Evolutionary conservation across 768 basidiomycete genomes (phyloP).

Genomic region (Psilocybe subaeruginosa): DNA sequence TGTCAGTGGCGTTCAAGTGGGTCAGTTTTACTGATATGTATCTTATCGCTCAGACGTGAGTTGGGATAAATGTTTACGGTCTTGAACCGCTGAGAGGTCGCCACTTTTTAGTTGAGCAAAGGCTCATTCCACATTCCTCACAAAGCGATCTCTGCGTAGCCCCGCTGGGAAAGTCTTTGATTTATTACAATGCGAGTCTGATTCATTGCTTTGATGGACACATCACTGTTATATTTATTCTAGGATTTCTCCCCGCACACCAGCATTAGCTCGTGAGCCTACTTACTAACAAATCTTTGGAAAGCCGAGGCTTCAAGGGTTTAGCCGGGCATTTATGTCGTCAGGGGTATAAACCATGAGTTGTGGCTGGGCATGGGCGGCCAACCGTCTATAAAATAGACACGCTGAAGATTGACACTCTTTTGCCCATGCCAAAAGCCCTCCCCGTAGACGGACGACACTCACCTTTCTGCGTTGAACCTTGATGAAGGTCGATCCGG

Average conservation of each 20-base stretch:
- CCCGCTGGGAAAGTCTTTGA: neutral
- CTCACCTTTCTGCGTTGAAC: neutral
- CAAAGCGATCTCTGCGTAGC: no score
- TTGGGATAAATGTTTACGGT: neutral
- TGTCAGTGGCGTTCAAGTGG: neutral
- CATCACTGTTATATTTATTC: neutral
- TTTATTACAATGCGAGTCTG: neutral
- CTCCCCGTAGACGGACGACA: neutral
- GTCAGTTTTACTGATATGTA: neutral
- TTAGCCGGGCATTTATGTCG: neutral
- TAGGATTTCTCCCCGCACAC: neutral
- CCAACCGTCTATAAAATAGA: neutral
- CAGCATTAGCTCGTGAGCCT: neutral
- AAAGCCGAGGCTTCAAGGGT: neutral
- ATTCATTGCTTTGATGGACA: constrained; percentile 2
- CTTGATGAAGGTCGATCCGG: constrained; percentile 16
- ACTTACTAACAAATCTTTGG: neutral
- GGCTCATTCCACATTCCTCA: no score
- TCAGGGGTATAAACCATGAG: constrained; percentile 2
- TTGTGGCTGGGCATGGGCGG: neutral
- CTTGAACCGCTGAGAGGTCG: neutral
- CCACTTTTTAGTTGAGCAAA: no score
- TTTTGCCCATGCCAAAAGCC: neutral
- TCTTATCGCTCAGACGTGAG: neutral
- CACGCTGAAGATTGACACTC: neutral